A percentile compares a stretch with the other conserved stretches of the same genome.
phyloP scores from a whole-genome alignment of 108 stramenopile genomes.

The Skeletonema grethae region DNA sequence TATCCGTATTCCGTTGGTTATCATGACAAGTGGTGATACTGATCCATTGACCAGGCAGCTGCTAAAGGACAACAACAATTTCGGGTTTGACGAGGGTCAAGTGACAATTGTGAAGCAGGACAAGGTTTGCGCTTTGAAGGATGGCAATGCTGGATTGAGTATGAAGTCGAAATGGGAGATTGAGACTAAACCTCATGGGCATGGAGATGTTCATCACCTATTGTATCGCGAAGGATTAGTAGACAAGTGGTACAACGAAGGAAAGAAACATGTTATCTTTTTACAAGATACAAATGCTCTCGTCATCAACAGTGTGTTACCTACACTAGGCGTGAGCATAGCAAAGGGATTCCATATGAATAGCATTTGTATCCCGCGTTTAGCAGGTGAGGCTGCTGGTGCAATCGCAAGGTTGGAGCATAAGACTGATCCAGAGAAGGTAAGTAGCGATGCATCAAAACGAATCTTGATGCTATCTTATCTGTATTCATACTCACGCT shows the following conservation, averaged over 20 bases:
- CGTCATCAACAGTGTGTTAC: constrained; percentile 90
- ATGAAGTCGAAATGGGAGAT: constrained; percentile 85
- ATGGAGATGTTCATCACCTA: constrained; percentile 98
- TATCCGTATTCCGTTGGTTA: constrained; percentile 90
- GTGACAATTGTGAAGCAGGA: constrained; percentile 87
- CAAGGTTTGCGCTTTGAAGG: constrained; percentile 94
- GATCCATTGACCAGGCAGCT: constrained; percentile 90
- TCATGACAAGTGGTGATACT: constrained; percentile 99
- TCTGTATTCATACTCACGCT: background rate
- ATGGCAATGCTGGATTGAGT: constrained; percentile 87
- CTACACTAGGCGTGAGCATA: constrained; percentile 93
- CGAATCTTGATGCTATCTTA: background rate
- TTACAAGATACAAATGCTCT: constrained; percentile 99
- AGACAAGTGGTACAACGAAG: constrained; percentile 81
- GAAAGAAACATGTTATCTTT: constrained; percentile 92
- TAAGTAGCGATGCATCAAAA: background rate
- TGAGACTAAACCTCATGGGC: constrained; percentile 99
- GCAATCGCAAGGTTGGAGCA: constrained; percentile 95
- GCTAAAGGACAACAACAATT: constrained; percentile 87
- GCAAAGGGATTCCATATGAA: constrained; percentile 93
- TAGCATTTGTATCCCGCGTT: constrained; percentile 95
- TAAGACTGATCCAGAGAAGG: constrained; percentile 87
- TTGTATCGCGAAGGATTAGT: constrained; percentile 87
- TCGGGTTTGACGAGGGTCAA: constrained; percentile 87
- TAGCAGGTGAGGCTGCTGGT: constrained; percentile 98